Evolutionary conservation across 2,329 filamentous ascomycete genomes (phyloP), one percentile per base, ranked within the genome.

Genomic region (Chaetomiaceae sp.): DNA sequence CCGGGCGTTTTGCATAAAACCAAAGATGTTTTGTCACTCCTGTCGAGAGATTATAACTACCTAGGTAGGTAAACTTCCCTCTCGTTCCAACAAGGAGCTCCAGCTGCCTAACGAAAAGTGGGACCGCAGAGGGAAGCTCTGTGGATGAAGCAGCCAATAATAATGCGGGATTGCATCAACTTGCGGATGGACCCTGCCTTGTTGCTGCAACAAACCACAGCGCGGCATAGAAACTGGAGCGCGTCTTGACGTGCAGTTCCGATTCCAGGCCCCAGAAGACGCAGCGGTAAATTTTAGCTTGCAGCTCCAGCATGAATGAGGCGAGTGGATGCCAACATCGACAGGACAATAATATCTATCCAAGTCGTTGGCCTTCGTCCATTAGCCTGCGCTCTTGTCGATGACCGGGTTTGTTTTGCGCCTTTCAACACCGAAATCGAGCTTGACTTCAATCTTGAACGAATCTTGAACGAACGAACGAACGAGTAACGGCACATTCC

Each of bases 181-280:
- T n/a, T 23, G 20, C 23, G 41, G 29, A 27, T 42, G 25, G 18
- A 18, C 37, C 44, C 34, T 48, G 49, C 16, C 23, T 30, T 36
- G 45, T 32, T 42, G 44, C 46, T 37, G 46, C 45, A 49, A 47
- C 50, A 53, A 52, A 52, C 45, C 40, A 45, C 44, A 55, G 57
- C 53, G 55, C 50, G 55, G 47, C 37, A 34, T 38, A 33, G 41
- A 45, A 54, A 51, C 46, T 54, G 51, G 56, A 65, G 61, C 69
- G 69, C 69, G 69, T 69, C 62, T 59, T 57, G 69, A 70, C 69
- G 68, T 72, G 70, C 69, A 43, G 65, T 63, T 61, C 50, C 14
- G 33, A 42, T 7, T 16, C 29, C 14, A 18, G n/a, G n/a, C n/a
- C n/a, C n/a, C n/a, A n/a, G n/a, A n/a, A n/a, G n/a, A n/a, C n/a